Evolutionary conservation across 306 rosid genomes (phyloP), one percentile per base, ranked within the genome.

Genomic region (Glycyrrhiza uralensis): DNA sequence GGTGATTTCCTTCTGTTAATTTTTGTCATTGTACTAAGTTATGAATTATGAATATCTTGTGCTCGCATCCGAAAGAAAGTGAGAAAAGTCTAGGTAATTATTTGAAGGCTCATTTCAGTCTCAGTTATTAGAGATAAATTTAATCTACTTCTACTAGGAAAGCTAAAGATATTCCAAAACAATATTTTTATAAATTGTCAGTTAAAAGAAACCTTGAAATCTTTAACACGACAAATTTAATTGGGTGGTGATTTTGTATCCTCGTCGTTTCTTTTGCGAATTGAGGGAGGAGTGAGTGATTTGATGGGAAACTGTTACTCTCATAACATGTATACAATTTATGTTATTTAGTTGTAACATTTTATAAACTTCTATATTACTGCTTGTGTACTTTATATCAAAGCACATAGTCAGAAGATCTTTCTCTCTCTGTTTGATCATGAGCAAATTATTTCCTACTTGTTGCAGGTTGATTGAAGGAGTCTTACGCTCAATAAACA

Each of bases 391-490:
- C 32, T 19, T 58, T 24, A 38, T 38, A 45, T 24, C 14, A 51
- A 77, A 60, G 57, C 47, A 51, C 28, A 13, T 12, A 10, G 39
- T 45, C 75, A 6, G 47, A 77, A 60, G 36, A 59, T 20, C 60
- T 62, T n/a, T 47, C 39, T 42, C 15, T 41, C 56, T 78, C 65
- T 52, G 26, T 45, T 39, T 63, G 17, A 57, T 69, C 71, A 68
- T 60, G 63, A 75, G 67, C 76, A 46, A 71, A 59, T 33, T 32
- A 66, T 69, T 71, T 72, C 33, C 12, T 66, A 6, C 9, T 49
- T 75, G 56, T 52, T 83, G 80, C 98, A 94, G 97, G 84, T 82
- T 94, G 76, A 77, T 94, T 59, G 97, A 94, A 86, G 98, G 96
- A 89, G 97, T 87, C 58, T 28, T 91, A 41, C 96, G 84, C 24